A percentile compares a stretch with the other conserved stretches of the same genome.
phyloP scores from a whole-genome alignment of 352 stramenopile genomes.

The Hyaloperonospora brassicae region DNA sequence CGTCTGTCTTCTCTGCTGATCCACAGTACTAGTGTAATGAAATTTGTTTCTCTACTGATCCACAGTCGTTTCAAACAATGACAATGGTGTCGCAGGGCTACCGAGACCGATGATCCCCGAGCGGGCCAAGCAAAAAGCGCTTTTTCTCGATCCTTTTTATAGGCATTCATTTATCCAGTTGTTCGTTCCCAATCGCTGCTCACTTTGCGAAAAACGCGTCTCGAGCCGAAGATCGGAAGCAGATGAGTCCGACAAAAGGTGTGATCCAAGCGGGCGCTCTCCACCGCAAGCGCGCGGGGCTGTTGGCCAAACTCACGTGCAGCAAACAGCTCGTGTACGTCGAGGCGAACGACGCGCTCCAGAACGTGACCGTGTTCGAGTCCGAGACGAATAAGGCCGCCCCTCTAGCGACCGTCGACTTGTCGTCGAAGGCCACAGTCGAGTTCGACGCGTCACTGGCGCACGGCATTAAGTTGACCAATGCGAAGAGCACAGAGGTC shows the following conservation, averaged over 20 bases:
- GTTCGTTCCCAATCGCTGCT: too few species aligned
- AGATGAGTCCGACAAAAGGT: slow-evolving; percentile 20
- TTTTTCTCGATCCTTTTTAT: too few species aligned
- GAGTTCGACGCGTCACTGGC: slow-evolving; percentile 27
- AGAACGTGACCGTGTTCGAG: slow-evolving; percentile 43
- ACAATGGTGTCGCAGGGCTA: too few species aligned
- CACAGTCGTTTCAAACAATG: too few species aligned
- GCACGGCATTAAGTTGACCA: slow-evolving; percentile 42
- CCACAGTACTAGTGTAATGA: too few species aligned
- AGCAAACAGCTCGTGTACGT: slow-evolving; percentile 29
- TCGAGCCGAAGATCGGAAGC: background rate
- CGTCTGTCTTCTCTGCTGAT: too few species aligned
- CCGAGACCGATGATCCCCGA: too few species aligned
- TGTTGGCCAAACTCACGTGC: slow-evolving; percentile 25
- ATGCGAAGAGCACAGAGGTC: slow-evolving; percentile 22
- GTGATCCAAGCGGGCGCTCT: slow-evolving; percentile 29
- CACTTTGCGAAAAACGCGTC: too few species aligned
- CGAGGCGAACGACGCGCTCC: slow-evolving; percentile 35
- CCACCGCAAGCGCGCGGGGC: slow-evolving; percentile 17
- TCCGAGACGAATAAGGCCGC: slow-evolving; percentile 26
- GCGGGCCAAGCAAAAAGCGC: too few species aligned
- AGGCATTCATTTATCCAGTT: too few species aligned
- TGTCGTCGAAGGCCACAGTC: slow-evolving; percentile 25
- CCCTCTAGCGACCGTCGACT: slow-evolving; percentile 18
- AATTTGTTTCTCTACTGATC: too few species aligned